These are phyloP conservation scores for Fusarium circinatum DNA, from an alignment of 2,329 filamentous ascomycete genomes.

Conservation along the genomic window DNA sequence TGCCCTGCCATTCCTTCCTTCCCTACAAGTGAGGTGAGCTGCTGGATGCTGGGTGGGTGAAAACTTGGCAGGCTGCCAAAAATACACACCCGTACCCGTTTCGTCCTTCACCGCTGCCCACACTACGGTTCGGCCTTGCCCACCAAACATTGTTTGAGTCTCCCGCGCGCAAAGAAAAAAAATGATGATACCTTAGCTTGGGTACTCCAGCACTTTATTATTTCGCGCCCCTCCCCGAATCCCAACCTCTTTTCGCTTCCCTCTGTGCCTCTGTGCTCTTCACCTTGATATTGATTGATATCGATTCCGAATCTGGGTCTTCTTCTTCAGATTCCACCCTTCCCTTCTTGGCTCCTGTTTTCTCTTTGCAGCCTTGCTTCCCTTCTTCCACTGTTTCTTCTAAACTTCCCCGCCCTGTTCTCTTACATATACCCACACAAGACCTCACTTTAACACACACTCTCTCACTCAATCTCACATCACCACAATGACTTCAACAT, in stretches of 20 bases:
- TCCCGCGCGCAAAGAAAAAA: constrained; percentile 35
- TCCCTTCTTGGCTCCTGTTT: constrained; percentile 38
- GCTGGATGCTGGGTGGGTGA: constrained; percentile 23
- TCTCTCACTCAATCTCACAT: constrained; percentile 38
- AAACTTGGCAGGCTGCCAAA: constrained; percentile 35
- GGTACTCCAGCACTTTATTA: constrained; percentile 40
- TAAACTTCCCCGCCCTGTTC: constrained; percentile 18
- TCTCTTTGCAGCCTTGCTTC: constrained; percentile 36
- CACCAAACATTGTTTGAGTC: constrained; percentile 44
- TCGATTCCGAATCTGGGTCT: constrained; percentile 31
- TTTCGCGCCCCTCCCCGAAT: constrained; percentile 41
- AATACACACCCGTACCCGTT: constrained; percentile 38
- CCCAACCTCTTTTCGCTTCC: constrained; percentile 39
- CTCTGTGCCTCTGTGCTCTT: constrained; percentile 38
- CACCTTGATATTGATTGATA: constrained; percentile 34
- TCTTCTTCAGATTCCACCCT: constrained; percentile 35
- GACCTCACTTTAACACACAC: constrained; percentile 13
- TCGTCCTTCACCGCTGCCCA: constrained; percentile 34
- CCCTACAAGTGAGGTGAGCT: constrained; percentile 23
- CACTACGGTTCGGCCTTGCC: constrained; percentile 35
- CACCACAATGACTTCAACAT: constrained; percentile 61
- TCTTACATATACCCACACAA: constrained; percentile 27
- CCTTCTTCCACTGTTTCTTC: constrained; percentile 27
- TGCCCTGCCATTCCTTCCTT: constrained; percentile 5
- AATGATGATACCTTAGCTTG: constrained; percentile 35